Conservation (phyloP, 164 flowering plant genomes). For the Aristolochia contorta region DNA sequence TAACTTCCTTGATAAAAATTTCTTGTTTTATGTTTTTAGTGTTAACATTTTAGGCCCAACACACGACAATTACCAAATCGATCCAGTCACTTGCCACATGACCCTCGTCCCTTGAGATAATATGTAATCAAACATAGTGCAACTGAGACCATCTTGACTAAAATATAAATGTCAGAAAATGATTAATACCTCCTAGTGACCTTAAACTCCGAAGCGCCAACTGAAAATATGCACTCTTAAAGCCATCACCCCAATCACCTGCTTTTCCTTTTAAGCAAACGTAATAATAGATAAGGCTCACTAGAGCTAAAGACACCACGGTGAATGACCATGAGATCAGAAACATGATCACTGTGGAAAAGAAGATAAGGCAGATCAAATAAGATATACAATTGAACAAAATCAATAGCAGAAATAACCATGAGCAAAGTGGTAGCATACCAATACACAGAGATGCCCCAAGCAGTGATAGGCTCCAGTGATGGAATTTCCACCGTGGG, state of each 20-base stretch:
- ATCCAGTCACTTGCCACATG: too few relatives aligned
- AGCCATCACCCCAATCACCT: slow-evolving; percentile 99
- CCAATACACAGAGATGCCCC: slow-evolving; percentile 91
- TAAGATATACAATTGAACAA: neutral
- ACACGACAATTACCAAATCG: neutral
- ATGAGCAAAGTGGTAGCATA: slow-evolving; percentile 15
- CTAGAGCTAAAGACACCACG: slow-evolving; percentile 88
- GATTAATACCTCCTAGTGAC: slow-evolving; percentile 76
- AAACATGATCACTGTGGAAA: slow-evolving; percentile 87
- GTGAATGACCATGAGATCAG: slow-evolving; percentile 98
- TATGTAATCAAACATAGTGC: too few relatives aligned
- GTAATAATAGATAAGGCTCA: slow-evolving; percentile 89
- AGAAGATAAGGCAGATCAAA: neutral
- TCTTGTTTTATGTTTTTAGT: too few relatives aligned
- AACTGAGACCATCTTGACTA: too few relatives aligned
- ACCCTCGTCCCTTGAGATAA: too few relatives aligned
- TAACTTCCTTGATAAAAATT: too few relatives aligned
- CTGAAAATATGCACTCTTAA: slow-evolving; percentile 99
- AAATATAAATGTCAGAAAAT: too few relatives aligned
- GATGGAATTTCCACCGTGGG: slow-evolving; percentile 98
- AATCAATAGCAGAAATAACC: neutral
- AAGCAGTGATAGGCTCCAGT: slow-evolving; percentile 94
- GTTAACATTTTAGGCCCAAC: too few relatives aligned
- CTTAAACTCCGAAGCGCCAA: slow-evolving; percentile 97
- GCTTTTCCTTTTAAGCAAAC: slow-evolving; percentile 97